phyloP scores from a whole-genome alignment of 768 basidiomycete species.

The Kwoniella newhampshirensis region DNA sequence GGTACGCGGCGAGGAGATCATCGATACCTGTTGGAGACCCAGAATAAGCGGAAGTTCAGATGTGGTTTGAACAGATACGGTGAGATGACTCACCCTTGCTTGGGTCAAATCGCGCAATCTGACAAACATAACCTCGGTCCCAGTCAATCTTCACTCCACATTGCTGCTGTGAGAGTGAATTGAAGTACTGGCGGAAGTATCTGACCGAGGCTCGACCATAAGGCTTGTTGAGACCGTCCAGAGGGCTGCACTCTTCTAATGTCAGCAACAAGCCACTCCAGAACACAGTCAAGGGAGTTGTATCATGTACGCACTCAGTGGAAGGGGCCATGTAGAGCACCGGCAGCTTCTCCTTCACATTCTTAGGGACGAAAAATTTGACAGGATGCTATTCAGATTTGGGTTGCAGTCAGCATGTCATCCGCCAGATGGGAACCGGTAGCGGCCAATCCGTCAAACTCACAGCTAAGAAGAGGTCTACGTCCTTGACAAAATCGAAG shows the following conservation, averaged over 20 bases:
- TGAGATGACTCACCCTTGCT: conserved; percentile 76
- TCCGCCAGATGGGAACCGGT: background rate
- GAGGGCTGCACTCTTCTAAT: conserved; percentile 56
- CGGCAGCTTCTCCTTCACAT: conserved; percentile 62
- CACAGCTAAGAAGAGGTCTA: conserved; percentile 83
- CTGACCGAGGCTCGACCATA: conserved; percentile 54
- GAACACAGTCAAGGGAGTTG: background rate
- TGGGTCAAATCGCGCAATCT: conserved; percentile 93
- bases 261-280: background rate
- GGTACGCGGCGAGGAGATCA: conserved; percentile 67
- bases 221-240: conserved; percentile 93
- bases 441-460: conserved; percentile 31
- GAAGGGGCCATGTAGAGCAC: conserved; percentile 50
- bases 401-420: background rate
- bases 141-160: conserved; percentile 52
- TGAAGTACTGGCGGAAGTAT: conserved; percentile 50
- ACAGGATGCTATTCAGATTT: conserved; percentile 77
- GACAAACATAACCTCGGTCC: conserved; percentile 76
- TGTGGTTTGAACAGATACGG: no score
- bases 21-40: conserved; percentile 40
- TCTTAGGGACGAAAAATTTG: conserved; percentile 85
- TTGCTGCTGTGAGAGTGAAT: conserved; percentile 43
- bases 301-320: conserved; percentile 28
- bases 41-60: no score
- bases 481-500: conserved; percentile 84